phyloP scores from a whole-genome alignment of 2,329 filamentous ascomycete genomes.

The Aspergillus vadensis region DNA sequence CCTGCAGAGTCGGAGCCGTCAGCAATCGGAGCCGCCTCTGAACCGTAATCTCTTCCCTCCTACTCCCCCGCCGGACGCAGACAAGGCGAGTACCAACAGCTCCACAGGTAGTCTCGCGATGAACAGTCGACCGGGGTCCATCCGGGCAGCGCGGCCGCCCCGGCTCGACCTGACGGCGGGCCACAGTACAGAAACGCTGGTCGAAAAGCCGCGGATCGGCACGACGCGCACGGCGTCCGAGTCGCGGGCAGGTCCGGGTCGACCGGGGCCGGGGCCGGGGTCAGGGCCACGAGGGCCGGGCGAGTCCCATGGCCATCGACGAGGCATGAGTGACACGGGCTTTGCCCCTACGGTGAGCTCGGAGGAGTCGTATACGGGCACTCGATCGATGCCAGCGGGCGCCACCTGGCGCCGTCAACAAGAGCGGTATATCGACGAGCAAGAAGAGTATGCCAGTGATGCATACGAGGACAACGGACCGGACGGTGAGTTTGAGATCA shows the following conservation, averaged over 20 bases:
- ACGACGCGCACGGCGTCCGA: conserved; percentile 56
- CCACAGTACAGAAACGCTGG: neutral
- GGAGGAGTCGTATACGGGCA: conserved; percentile 65
- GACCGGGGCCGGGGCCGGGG: conserved; percentile 27
- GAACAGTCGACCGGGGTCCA: conserved; percentile 52
- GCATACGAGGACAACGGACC: conserved; percentile 67
- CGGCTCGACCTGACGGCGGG: conserved; percentile 43
- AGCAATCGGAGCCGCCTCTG: conserved; percentile 81
- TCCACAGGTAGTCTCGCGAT: conserved; percentile 34
- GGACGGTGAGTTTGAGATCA: conserved; percentile 78
- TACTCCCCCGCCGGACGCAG: conserved; percentile 93
- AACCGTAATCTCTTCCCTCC: conserved; percentile 86
- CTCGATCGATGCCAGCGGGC: conserved; percentile 51
- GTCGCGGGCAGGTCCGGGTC: conserved; percentile 47
- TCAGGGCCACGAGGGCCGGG: conserved; percentile 30
- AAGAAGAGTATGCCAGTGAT: conserved; percentile 71
- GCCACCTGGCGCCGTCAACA: conserved; percentile 48
- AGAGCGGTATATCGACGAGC: conserved; percentile 74
- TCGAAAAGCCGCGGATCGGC: conserved; percentile 47
- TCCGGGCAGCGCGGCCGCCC: conserved; percentile 50
- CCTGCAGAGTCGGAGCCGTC: conserved; percentile 71
- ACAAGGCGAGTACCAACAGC: conserved; percentile 54
- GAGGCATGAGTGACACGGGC: conserved; percentile 36
- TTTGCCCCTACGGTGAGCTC: conserved; percentile 32
- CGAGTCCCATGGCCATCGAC: conserved; percentile 32